A percentile compares a stretch with the other conserved stretches of the same genome.
Evolutionary conservation across 768 basidiomycete genomes (phyloP).

Genomic region (Multifurca ochricompacta): DNA sequence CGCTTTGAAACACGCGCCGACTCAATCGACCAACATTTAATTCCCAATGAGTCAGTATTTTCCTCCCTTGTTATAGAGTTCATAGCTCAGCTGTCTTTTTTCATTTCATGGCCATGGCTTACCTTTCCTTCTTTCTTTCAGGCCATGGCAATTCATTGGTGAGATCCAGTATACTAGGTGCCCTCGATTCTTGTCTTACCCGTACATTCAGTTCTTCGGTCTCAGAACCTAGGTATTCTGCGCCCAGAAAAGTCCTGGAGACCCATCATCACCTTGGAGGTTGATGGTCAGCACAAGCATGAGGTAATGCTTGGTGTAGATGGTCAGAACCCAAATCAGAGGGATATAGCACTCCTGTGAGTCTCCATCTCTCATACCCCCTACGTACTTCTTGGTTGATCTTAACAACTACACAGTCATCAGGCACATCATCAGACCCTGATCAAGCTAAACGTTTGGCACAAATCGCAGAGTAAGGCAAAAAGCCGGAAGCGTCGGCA

Average conservation of each 20-base stretch:
- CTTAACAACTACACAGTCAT: conserved; percentile 29
- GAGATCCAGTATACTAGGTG: too few relatives aligned
- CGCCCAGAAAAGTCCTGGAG: conserved; percentile 60
- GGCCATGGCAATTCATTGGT: conserved; percentile 29
- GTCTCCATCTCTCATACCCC: conserved; percentile 26
- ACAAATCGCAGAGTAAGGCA: conserved; percentile 48
- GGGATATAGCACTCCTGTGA: conserved; percentile 45
- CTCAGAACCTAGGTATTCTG: conserved; percentile 34
- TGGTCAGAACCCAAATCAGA: conserved; percentile 64
- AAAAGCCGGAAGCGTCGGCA: conserved; percentile 50
- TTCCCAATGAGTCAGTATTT: conserved; percentile 2
- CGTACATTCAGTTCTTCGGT: conserved; percentile 31
- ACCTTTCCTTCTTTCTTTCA: conserved; percentile 3
- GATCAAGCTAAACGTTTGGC: conserved; percentile 50
- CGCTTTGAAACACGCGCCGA: background rate
- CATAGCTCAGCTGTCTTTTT: too few relatives aligned
- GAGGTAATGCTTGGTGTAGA: conserved; percentile 58
- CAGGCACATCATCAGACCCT: conserved; percentile 33
- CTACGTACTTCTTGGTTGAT: background rate
- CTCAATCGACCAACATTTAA: background rate
- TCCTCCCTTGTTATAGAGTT: too few relatives aligned
- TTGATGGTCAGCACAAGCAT: conserved; percentile 43
- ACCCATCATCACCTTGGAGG: conserved; percentile 51
- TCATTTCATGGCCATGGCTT: too few relatives aligned
- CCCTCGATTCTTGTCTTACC: background rate